phyloP scores from a whole-genome alignment of 1,139 yeast species.

The Blastobotrys raffinosifermentans region DNA sequence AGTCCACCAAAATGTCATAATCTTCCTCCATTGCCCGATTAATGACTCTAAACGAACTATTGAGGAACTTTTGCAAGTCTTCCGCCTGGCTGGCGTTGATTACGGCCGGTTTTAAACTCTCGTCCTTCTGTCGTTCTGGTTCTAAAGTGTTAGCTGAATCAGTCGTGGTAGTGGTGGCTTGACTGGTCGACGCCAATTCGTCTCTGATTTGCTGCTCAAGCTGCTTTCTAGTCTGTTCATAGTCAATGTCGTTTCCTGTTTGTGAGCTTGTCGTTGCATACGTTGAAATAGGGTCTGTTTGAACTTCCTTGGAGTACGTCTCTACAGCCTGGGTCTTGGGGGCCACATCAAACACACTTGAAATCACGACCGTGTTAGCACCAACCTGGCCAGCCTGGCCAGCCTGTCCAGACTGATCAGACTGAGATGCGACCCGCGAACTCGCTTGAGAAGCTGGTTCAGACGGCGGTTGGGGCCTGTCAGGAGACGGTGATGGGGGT shows the following conservation, averaged over 20 bases:
- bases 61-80: conserved; percentile 28
- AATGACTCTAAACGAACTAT: conserved; percentile 37
- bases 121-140: no score
- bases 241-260: not conserved
- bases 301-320: conserved; percentile 27
- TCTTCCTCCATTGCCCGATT: conserved; percentile 38
- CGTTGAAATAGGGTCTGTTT: conserved; percentile 16
- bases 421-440: no score
- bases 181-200: no score
- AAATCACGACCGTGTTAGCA: conserved; percentile 6
- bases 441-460: no score
- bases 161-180: no score
- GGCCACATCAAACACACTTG: conserved; percentile 19
- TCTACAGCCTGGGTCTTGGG: conserved; percentile 17
- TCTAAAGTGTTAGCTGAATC: no score
- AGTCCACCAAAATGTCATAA: conserved; percentile 34
- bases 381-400: not conserved
- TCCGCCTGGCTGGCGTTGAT: no score
- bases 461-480: no score
- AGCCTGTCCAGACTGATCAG: no score
- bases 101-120: no score
- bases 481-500: no score
- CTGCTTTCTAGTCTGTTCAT: not conserved
- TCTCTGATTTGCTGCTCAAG: no score
- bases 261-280: not conserved